Percentiles rank a stretch among this genome's conserved stretches.
Evolutionary conservation across 805 yeast species (phyloP).

Genomic region (Ogataea pignaliae): DNA sequence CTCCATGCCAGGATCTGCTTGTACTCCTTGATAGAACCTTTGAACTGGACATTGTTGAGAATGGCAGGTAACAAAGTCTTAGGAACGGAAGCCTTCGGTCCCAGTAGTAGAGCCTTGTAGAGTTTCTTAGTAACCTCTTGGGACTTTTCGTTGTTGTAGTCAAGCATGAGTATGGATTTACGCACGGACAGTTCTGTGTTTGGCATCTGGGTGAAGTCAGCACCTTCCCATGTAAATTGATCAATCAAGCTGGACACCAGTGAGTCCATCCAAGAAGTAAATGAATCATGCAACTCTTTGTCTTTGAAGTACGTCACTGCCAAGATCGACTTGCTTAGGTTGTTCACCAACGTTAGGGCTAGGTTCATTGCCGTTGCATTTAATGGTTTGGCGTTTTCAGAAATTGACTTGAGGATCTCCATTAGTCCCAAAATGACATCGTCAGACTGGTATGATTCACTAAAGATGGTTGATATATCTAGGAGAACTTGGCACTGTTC

Average conservation of each 20-base stretch:
- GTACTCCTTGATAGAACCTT: slow-evolving; percentile 44
- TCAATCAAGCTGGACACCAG: slow-evolving; percentile 19
- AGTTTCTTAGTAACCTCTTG: slow-evolving; percentile 34
- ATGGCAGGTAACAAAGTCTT: slow-evolving; percentile 43
- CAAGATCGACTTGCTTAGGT: slow-evolving; percentile 24
- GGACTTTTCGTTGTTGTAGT: slow-evolving; percentile 22
- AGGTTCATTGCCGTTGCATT: slow-evolving; percentile 33
- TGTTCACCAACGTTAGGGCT: slow-evolving; percentile 32
- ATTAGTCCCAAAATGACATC: slow-evolving; percentile 32
- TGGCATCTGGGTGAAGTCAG: slow-evolving; percentile 20
- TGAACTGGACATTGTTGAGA: slow-evolving; percentile 27
- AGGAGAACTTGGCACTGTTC: slow-evolving; percentile 35
- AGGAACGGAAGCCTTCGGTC: slow-evolving; percentile 50
- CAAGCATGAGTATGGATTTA: slow-evolving; percentile 39
- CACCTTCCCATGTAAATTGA: slow-evolving; percentile 36
- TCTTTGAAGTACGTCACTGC: slow-evolving; percentile 21
- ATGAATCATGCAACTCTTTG: slow-evolving; percentile 4
- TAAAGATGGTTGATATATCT: slow-evolving; percentile 38
- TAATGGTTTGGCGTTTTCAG: slow-evolving; percentile 20
- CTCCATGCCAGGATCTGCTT: slow-evolving; percentile 53
- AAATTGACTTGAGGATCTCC: slow-evolving; percentile 26
- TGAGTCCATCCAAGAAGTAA: slow-evolving; percentile 14
- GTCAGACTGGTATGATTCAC: slow-evolving; percentile 28
- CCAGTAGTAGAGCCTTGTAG: slow-evolving; percentile 48
- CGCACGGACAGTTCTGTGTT: slow-evolving; percentile 40